Evolutionary conservation across 371 early-diverging fungal genomes (phyloP), one percentile per base, ranked within the genome.

Genomic region (Apophysomyces elegans): DNA sequence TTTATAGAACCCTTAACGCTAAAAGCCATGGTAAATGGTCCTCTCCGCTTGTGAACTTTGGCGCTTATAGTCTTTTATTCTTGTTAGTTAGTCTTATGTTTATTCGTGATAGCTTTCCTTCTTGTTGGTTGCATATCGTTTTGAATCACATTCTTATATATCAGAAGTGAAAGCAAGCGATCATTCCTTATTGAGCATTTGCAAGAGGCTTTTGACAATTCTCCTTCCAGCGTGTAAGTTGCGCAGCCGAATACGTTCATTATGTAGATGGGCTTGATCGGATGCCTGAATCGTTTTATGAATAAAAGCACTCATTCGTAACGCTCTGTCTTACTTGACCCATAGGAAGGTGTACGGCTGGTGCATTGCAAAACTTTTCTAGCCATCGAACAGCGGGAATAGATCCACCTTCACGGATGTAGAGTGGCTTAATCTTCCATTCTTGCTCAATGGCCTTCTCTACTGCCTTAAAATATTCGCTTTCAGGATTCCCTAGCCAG

Each of bases 301-400:
- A 14, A 59, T 35, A 14, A 63, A 37, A 36, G 16, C 26, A 14
- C 61, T 35, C 26, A 4, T 37, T 35, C 7, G n/a, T 36, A 35
- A 26, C 47, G 39, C 26, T 37, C 54, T 38, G 21, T 41, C 67
- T 59, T 74, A 84, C 82, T 71, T 90, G 94, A 32, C 94, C 94
- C 88, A 93, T 89, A 4, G 94, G 93, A 63, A 93, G 82, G 69
- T 94, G 89, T 11, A 94, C 86, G 0, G 90, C 91, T 0, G 86
- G 81, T 0, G 91, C 89, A 21, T 87, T 69, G 66, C 92, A 87
- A 37, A 86, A 88, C 47, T 82, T 81, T 70, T 93, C 94, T 13
- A 94, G 81, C 90, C 89, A 93, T 7, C 91, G 89, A 18, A 94
- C 89, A 1, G 93, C 92, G 0, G 93, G 91, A 57, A 93, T 93